A percentile compares a stretch with the other conserved stretches of the same genome.
Conservation (phyloP, 176 grass and related monocot genomes). For the Oryza glumipatula region DNA sequence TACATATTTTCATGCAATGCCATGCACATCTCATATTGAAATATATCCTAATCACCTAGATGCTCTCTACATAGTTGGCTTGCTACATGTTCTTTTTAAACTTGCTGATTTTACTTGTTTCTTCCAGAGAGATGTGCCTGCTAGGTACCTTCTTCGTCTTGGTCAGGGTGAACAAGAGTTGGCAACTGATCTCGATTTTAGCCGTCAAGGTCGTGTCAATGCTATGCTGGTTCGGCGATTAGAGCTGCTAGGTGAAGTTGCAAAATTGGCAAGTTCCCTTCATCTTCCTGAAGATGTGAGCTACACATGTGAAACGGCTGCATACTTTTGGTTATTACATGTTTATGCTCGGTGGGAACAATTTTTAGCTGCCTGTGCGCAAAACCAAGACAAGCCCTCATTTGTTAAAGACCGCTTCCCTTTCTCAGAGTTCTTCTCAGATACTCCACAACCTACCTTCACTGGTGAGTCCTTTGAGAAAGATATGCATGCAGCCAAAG, state of each 20-base stretch:
- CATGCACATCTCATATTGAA: background rate
- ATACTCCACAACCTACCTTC: conserved; percentile 72
- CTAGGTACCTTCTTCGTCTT: conserved; percentile 95
- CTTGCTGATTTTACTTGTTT: conserved; percentile 29
- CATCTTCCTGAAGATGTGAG: conserved; percentile 84
- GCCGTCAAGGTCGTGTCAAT: conserved; percentile 96
- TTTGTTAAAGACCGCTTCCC: conserved; percentile 87
- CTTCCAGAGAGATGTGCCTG: conserved; percentile 93
- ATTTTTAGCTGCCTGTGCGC: conserved; percentile 74
- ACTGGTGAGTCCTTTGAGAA: conserved; percentile 87
- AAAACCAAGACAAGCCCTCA: conserved; percentile 72
- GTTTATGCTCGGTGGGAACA: conserved; percentile 95
- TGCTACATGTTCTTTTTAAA: conserved; percentile 23
- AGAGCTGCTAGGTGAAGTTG: conserved; percentile 87
- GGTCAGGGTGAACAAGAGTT: conserved; percentile 98
- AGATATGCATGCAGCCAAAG: conserved; percentile 95
- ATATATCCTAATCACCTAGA: background rate
- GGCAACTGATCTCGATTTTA: conserved; percentile 99
- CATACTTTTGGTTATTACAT: conserved; percentile 97
- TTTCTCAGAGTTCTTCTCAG: conserved; percentile 76
- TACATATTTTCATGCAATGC: conserved; percentile 27
- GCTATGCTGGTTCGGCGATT: conserved; percentile 90
- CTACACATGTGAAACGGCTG: conserved; percentile 94
- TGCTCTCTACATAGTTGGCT: conserved; percentile 26
- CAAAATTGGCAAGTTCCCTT: conserved; percentile 82